Base-by-base conservation (phyloP, 805 yeast species). In the Saccharomycopsis sp. region DNA sequence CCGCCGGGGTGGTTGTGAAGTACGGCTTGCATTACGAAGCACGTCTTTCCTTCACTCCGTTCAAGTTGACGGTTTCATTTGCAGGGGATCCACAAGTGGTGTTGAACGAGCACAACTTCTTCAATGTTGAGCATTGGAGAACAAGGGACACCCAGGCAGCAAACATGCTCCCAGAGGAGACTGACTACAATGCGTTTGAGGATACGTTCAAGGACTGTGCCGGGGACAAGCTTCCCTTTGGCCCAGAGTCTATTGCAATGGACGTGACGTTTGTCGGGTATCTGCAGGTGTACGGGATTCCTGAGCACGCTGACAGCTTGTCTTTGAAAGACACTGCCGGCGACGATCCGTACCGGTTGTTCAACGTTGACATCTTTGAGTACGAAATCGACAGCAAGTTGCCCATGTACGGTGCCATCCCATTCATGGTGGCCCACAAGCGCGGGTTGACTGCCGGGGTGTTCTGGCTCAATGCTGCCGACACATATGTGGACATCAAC, bases 331-430 rank as follows among this genome's bases (percentile, higher is more conserved):
- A 83, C 49, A 88, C 97, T 0, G 51, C 63, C 0, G 34, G 36
- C 16, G 48, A 53, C 1, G 82, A 79, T 41, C 97, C 97, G 2
- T 92, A 92, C 59, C 69, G 98, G 34, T 64, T 92, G 32, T 92
- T 63, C 66, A 89, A 92, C 52, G 96, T 88, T 21, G 99, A 92
- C 57, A 89, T 89, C 26, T 92, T 92, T 60, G 96, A 92, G 60
- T 92, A 92, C 57, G 94, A 84, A 51, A 68, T 79, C 2, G 74
- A 83, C 47, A 80, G 94, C 29, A 75, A 77, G 42, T 67, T 80
- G 68, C 86, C 97, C 34, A 87, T 88, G 95, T 92, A 92, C 55
- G 99, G 99, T 1, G 67, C 94, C 0, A 85, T 92, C 51, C 98
- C 99, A 2, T 75, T 88, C 34, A 68, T 92, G 71, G 62, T 85